Base-by-base conservation (phyloP, 768 basidiomycete genomes). In the Exidia glandulosa region DNA sequence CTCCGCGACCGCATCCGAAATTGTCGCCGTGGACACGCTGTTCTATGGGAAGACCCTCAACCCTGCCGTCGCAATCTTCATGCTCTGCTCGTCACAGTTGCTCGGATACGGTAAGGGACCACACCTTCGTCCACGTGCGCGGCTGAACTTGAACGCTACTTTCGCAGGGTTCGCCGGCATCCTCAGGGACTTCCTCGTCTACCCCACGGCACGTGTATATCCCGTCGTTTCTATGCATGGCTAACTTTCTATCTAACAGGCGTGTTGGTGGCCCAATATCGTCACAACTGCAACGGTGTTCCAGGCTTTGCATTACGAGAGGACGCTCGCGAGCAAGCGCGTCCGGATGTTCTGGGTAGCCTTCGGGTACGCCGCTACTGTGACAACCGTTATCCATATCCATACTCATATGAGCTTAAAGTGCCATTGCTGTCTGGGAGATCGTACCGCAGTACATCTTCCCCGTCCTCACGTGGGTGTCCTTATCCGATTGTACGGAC, bases 391-490 rank as follows among this genome's bases (percentile, higher is more conserved):
- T 41, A 56, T 63, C 52, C 63, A 56, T 45, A 56, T 63, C 34
- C 58, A 61, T 34, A 57, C 57, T 56, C n/a, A 33, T 2, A 32
- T 56, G 25, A 16, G 36, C 60, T 30, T 33, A 60, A 30, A 58
- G 61, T 57, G 56, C 57, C 48, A 58, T 64, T 47, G 54, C 41
- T 13, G 33, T 65, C 63, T 74, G 68, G 67, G 71, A 73, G 62
- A 74, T 75, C 62, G 62, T 76, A 33, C 75, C 75, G 34, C 73
- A 75, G 66, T 76, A 71, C 69, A 68, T 68, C 65, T 75, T 69
- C 65, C 67, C 65, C 13, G 34, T 66, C 6, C 58, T 69, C n/a
- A 66, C 68, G 61, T 65, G 57, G 63, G 65, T 70, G 19, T 19
- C 16, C 2, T 23, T 45, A 45, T 45, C 7, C 10, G 6, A 14